Base-by-base conservation (phyloP, 2,329 filamentous ascomycete genomes). In the Didymella keratinophila region DNA sequence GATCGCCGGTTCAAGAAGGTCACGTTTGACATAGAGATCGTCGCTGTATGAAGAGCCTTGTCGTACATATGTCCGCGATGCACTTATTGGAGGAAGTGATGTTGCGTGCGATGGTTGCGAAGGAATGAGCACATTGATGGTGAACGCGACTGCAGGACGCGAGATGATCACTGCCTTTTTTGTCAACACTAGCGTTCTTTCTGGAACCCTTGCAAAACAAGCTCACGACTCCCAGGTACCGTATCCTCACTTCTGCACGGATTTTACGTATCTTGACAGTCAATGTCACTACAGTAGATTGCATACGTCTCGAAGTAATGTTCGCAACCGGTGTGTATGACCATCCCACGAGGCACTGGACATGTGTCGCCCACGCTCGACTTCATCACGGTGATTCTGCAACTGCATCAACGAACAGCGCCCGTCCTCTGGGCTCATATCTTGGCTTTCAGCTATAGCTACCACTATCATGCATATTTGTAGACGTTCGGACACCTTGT, bases 71-170 rank as follows among this genome's bases (percentile, higher is more conserved):
- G 18, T 37, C 52, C 45, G 45, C 8, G n/a, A 34, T 30, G 16
- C 18, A 27, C 2, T 28, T 36, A 49, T 49, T 49, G 52, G 39
- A 44, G 37, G 27, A 36, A 39, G 8, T n/a, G 37, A 44, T 44
- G 20, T 44, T 18, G 36, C 37, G 27, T 36, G 27, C 20, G 20
- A 18, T 36, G 21, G n/a, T 49, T 59, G 56, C 52, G 59, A 48
- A 27, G 47, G 48, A 60, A 60, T 67, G 65, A 67, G 65, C 63
- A 67, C 61, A 61, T 65, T 67, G 58, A 56, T 64, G 59, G 39
- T 42, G 39, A 23, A 42, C 11, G 12, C 39, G 39, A 25, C 39
- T 42, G 39, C 20, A 42, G 11, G 20, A 6, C 21, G 27, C 14
- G 46, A 21, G 28, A 25, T 11, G 39, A 42, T 42, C 39, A 42